Evolutionary conservation across 2,329 filamentous ascomycete species (phyloP).

Genomic region (Monosporascus sp.): DNA sequence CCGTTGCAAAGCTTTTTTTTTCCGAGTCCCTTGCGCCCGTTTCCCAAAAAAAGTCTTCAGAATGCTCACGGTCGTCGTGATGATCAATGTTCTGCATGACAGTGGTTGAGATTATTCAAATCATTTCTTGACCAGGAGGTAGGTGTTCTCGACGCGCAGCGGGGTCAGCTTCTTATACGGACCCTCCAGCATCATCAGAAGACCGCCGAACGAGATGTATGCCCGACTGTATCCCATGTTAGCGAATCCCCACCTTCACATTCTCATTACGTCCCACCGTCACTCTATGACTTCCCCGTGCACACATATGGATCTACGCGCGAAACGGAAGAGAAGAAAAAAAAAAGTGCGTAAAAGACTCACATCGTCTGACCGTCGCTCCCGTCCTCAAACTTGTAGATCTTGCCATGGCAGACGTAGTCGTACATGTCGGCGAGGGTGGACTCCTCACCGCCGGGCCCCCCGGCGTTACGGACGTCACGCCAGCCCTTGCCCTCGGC

Average conservation of each 20-base stretch:
- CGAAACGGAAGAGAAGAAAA: background rate
- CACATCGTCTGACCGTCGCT: constrained; percentile 79
- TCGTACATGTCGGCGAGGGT: constrained; percentile 75
- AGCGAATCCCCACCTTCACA: background rate
- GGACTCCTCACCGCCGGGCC: constrained; percentile 62
- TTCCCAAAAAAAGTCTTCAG: background rate
- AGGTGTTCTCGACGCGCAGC: constrained; percentile 86
- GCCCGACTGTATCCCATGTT: constrained; percentile 60
- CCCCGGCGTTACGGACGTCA: constrained; percentile 54
- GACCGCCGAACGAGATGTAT: constrained; percentile 88
- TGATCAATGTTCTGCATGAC: background rate
- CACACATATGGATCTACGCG: background rate
- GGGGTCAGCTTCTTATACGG: constrained; percentile 94
- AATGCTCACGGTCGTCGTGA: background rate
- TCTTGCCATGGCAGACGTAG: constrained; percentile 84
- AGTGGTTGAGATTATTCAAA: background rate
- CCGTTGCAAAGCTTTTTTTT: background rate
- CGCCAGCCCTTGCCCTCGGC: constrained; percentile 67
- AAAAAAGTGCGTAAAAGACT: constrained; percentile 29
- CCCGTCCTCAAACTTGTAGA: constrained; percentile 81
- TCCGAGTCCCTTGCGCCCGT: background rate
- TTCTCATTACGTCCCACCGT: background rate
- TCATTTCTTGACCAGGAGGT: constrained; percentile 89
- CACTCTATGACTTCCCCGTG: background rate
- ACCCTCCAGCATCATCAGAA: constrained; percentile 85